Percentiles rank a stretch among this genome's conserved stretches.
These are phyloP conservation scores for Dentipellis fragilis DNA, from an alignment of 768 basidiomycete species.

Conservation along the genomic window DNA sequence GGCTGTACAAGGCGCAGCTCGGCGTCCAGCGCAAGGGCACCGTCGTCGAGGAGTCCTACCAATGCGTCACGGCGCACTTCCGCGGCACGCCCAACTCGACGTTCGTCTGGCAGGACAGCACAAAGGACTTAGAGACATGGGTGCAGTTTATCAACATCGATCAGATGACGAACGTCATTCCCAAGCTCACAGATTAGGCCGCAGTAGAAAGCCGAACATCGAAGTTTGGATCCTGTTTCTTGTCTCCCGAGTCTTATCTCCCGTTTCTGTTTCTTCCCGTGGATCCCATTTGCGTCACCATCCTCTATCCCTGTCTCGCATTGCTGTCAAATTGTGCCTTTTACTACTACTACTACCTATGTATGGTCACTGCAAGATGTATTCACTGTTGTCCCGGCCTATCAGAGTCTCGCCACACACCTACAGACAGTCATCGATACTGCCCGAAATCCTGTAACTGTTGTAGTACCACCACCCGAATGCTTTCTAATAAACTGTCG, in stretches of 20 bases:
- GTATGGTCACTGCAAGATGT: not conserved
- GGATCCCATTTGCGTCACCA: not conserved
- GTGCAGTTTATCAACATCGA: constrained; percentile 80
- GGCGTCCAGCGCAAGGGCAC: constrained; percentile 51
- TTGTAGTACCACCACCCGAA: not conserved
- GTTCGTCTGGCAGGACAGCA: constrained; percentile 64
- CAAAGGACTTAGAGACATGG: constrained; percentile 64
- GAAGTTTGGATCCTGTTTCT: no score
- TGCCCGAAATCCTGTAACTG: not conserved
- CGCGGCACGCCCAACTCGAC: constrained; percentile 52
- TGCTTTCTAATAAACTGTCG: not conserved
- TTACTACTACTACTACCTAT: not conserved
- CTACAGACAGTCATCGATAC: not conserved
- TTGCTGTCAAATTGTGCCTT: not conserved
- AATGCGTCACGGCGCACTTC: constrained; percentile 73
- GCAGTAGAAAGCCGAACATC: no score
- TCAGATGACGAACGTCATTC: constrained; percentile 71
- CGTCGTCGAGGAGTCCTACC: constrained; percentile 58
- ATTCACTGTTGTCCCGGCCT: not conserved
- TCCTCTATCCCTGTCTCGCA: not conserved
- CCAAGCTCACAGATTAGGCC: constrained; percentile 53
- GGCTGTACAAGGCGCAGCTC: constrained; percentile 65
- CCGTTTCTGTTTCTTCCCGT: not conserved
- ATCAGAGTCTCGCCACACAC: not conserved
- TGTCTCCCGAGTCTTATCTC: no score